Base-by-base conservation (phyloP, 169 alveolate genomes). In the Cryptosporidium viatorum region DNA sequence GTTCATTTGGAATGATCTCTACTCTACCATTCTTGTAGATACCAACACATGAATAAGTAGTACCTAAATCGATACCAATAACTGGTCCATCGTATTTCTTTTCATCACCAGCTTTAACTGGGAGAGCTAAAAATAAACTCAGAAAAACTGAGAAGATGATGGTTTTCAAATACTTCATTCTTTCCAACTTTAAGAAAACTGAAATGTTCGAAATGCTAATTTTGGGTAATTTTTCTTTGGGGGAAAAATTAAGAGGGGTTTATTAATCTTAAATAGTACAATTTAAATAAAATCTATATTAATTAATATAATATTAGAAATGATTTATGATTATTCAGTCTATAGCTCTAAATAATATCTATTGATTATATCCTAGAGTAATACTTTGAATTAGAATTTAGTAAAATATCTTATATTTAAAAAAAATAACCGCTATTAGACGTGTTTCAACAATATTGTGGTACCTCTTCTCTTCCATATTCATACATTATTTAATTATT, bases 41-140 rank as follows among this genome's bases (percentile, higher is more conserved):
- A 52, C 99, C 99, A 37, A 98, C 99, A 93, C 99, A 97, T 41
- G 99, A 95, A 94, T 97, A 97, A 31, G 99, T 98, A 2, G 99
- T 98, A 41, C 99, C 99, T 86, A 98, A 93, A 95, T 98, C 99
- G 51, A 98, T 98, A 71, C 99, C 99, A 67, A 97, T 96, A 39
- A 97, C 98, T 18, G 99, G 98, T 50, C 98, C 98, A 85, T 96
- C 96, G 62, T 93, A 96, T 92, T 85, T 85, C 43, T 69, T 71
- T 10, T 85, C 80, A 21, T 80, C 89, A 39, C 69, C 29, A 18
- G 89, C 65, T 41, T 8, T 59, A 10, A 48, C 58, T 7, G 23
- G 70, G 37, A 51, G 33, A 29, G 85, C 85, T 31, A 37, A 37
- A 65, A 65, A 65, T 29, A 71, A 71, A 71, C 85, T 29, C 48